phyloP scores from a whole-genome alignment of 331 rosid genomes.

The Arachis monticola region DNA sequence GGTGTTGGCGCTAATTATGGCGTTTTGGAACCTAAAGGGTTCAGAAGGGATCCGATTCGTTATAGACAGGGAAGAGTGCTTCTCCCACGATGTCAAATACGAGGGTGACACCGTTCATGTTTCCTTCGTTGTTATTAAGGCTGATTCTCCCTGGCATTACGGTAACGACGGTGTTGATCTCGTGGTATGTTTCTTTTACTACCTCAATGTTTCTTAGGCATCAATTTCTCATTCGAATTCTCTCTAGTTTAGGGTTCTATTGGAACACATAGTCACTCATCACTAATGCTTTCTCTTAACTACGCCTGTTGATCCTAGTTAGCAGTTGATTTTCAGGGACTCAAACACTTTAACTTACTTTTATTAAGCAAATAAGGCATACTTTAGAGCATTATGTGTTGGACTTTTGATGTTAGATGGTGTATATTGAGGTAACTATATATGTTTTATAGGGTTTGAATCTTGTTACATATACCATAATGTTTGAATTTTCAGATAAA shows the following conservation, averaged over 20 bases:
- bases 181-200: constrained; percentile 55
- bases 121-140: constrained; percentile 88
- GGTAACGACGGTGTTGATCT: constrained; percentile 78
- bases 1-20: constrained; percentile 40
- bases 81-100: constrained; percentile 79
- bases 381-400: not conserved
- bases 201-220: not conserved
- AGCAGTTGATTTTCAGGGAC: constrained; percentile 13
- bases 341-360: constrained; percentile 10
- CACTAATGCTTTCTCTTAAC: not conserved
- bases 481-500: constrained; percentile 58
- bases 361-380: not conserved
- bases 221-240: not conserved
- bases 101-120: constrained; percentile 86
- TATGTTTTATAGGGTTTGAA: not conserved
- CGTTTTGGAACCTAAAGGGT: constrained; percentile 43
- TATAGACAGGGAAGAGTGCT: constrained; percentile 83
- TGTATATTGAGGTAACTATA: not conserved
- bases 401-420: not conserved
- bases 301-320: not conserved
- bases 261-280: no score
- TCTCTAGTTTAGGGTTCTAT: no score
- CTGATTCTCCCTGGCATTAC: constrained; percentile 78
- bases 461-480: constrained; percentile 1
- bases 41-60: constrained; percentile 78